Evolutionary conservation across 805 yeast species (phyloP).

Genomic region (Tanozyma kutaoensis): DNA sequence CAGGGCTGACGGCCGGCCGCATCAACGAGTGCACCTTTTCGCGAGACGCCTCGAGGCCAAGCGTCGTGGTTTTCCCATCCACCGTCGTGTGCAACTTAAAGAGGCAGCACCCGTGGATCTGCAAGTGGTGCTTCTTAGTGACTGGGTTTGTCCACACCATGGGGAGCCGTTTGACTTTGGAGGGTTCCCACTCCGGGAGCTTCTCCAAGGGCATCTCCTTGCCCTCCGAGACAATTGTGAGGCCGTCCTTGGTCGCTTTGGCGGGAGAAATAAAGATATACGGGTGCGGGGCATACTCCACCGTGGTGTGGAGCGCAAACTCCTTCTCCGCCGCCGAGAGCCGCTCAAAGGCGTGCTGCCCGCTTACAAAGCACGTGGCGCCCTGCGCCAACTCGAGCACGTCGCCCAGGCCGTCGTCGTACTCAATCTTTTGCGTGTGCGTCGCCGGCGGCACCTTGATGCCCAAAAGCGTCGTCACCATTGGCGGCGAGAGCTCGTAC

Average conservation of each 20-base stretch:
- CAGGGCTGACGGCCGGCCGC: constrained; percentile 77
- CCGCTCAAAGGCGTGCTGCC: constrained; percentile 62
- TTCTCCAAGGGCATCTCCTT: constrained; percentile 54
- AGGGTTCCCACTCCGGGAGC: constrained; percentile 74
- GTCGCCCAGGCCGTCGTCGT: constrained; percentile 41
- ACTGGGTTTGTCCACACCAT: constrained; percentile 89
- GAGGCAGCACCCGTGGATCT: constrained; percentile 82
- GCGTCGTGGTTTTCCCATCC: constrained; percentile 33
- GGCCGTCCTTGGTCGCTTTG: constrained; percentile 73
- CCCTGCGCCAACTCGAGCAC: constrained; percentile 62
- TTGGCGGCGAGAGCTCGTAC: constrained; percentile 77
- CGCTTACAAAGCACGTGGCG: constrained; percentile 81
- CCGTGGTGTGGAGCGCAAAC: constrained; percentile 64
- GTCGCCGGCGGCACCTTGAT: constrained; percentile 61
- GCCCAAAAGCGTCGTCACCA: constrained; percentile 74
- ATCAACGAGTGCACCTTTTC: constrained; percentile 55
- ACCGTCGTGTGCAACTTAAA: constrained; percentile 42
- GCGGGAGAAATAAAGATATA: constrained; percentile 76
- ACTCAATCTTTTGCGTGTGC: constrained; percentile 51
- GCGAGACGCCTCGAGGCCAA: constrained; percentile 64
- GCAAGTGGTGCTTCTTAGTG: constrained; percentile 71
- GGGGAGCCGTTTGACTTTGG: constrained; percentile 66
- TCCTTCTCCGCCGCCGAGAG: constrained; percentile 60
- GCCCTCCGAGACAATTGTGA: constrained; percentile 74
- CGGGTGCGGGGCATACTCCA: constrained; percentile 87